These are phyloP conservation scores for Chlamydomonas applanata DNA, from an alignment of 139 green algal genomes.

Conservation along the genomic window DNA sequence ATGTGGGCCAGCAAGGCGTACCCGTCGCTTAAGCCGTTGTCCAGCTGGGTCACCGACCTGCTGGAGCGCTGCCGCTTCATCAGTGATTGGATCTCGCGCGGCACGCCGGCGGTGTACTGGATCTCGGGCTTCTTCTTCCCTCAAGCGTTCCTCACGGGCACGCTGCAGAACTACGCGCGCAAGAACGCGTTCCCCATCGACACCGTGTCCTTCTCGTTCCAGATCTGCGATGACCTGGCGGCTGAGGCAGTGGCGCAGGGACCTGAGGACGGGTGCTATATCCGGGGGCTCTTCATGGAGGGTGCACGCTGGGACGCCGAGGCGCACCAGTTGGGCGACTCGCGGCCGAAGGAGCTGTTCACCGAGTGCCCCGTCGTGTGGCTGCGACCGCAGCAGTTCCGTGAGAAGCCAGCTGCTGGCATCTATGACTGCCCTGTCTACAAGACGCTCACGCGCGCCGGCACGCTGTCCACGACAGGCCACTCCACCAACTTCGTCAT, in stretches of 20 bases:
- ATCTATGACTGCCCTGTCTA: slow-evolving; percentile 80
- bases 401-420: slow-evolving; percentile 34
- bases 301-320: slow-evolving; percentile 54
- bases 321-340: slow-evolving; percentile 66
- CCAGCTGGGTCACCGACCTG: slow-evolving; percentile 74
- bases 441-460: slow-evolving; percentile 65
- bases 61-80: slow-evolving; percentile 74
- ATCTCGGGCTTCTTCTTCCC: slow-evolving; percentile 90
- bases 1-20: slow-evolving; percentile 81
- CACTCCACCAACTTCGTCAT: slow-evolving; percentile 90
- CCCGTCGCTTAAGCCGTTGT: slow-evolving; percentile 83
- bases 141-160: slow-evolving; percentile 85
- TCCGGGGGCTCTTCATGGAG: slow-evolving; percentile 82
- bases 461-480: slow-evolving; percentile 75
- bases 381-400: slow-evolving; percentile 57
- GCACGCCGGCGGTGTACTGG: slow-evolving; percentile 72
- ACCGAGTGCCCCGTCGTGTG: slow-evolving; percentile 74
- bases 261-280: slow-evolving; percentile 78
- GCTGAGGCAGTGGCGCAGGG: slow-evolving; percentile 5
- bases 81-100: slow-evolving; percentile 58
- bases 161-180: slow-evolving; percentile 83
- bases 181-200: slow-evolving; percentile 78
- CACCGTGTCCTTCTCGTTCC: slow-evolving; percentile 73
- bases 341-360: slow-evolving; percentile 82
- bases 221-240: slow-evolving; percentile 62